phyloP scores from a whole-genome alignment of 306 rosid genomes.

The Morella rubra region DNA sequence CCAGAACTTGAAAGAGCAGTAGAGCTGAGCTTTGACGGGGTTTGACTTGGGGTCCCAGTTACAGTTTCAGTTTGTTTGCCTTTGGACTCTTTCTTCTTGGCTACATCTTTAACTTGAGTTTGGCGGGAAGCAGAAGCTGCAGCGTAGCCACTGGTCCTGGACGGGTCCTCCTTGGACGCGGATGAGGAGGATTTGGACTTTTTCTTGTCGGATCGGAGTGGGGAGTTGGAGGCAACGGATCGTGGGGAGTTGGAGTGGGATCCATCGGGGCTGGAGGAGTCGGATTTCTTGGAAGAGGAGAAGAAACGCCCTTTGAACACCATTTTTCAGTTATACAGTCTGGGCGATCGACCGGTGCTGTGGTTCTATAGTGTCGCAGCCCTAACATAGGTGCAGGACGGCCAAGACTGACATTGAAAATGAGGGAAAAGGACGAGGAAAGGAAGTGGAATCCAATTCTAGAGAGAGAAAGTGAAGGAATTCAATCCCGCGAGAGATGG shows the following conservation, averaged over 20 bases:
- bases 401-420: slow-evolving; percentile 42
- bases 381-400: slow-evolving; percentile 48
- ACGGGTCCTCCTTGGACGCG: slow-evolving; percentile 28
- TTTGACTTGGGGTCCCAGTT: slow-evolving; percentile 26
- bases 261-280: slow-evolving; percentile 80
- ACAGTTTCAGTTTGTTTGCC: slow-evolving; percentile 33
- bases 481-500: neutral
- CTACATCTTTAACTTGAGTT: slow-evolving; percentile 43
- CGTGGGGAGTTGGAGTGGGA: slow-evolving; percentile 63
- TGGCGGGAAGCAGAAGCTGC: slow-evolving; percentile 28
- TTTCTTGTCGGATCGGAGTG: slow-evolving; percentile 86
- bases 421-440: neutral
- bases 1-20: slow-evolving; percentile 11
- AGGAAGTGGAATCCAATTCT: no score
- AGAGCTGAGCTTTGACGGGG: slow-evolving; percentile 28
- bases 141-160: neutral
- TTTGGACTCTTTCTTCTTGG: slow-evolving; percentile 59
- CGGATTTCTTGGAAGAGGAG: slow-evolving; percentile 82
- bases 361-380: slow-evolving; percentile 24
- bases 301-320: slow-evolving; percentile 95
- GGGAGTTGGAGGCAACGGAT: slow-evolving; percentile 73
- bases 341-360: neutral
- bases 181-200: slow-evolving; percentile 55
- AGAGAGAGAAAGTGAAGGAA: slow-evolving; percentile 19
- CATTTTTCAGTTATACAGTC: slow-evolving; percentile 37